These are phyloP conservation scores for Phytopythium kandeliae DNA, from an alignment of 352 stramenopile genomes.

Conservation along the genomic window DNA sequence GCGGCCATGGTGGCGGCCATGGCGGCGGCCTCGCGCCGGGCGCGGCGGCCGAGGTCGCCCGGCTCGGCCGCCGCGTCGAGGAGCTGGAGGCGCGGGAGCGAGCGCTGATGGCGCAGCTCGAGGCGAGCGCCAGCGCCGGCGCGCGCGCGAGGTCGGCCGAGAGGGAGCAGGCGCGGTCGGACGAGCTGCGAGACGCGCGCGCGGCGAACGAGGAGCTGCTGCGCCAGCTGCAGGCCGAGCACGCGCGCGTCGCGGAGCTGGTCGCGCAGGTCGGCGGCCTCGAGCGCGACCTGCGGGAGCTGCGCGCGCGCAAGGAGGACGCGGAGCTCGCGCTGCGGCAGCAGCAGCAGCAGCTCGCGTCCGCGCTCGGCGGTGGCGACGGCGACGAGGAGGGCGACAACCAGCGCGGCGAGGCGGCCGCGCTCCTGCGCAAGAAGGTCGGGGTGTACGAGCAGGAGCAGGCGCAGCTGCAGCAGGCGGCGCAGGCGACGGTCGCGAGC, in stretches of 20 bases:
- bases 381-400: slow-evolving; percentile 17
- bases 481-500: slow-evolving; percentile 72
- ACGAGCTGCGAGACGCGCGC: slow-evolving; percentile 27
- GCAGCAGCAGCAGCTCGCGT: slow-evolving; percentile 23
- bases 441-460: slow-evolving; percentile 79
- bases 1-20: slow-evolving; percentile 12
- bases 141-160: slow-evolving; percentile 12
- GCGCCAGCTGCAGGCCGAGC: slow-evolving; percentile 33
- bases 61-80: slow-evolving; percentile 54
- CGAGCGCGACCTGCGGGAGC: slow-evolving; percentile 36
- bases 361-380: slow-evolving; percentile 1
- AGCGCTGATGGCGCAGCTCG: slow-evolving; percentile 50
- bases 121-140: slow-evolving; percentile 18
- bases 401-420: slow-evolving; percentile 15
- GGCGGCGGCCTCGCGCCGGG: slow-evolving; percentile 16
- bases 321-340: slow-evolving; percentile 60
- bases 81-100: slow-evolving; percentile 63
- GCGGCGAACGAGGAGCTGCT: slow-evolving; percentile 43
- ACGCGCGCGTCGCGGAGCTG: slow-evolving; percentile 37
- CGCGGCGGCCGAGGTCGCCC: slow-evolving; percentile 25
- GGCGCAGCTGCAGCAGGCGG: slow-evolving; percentile 59
- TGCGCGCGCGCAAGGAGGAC: slow-evolving; percentile 43
- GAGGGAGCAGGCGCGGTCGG: slow-evolving; percentile 11
- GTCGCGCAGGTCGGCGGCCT: slow-evolving; percentile 34
- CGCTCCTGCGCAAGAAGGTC: slow-evolving; percentile 56